These are phyloP conservation scores for Metschnikowia hibisci DNA, from an alignment of 805 yeast genomes.

Conservation along the genomic window DNA sequence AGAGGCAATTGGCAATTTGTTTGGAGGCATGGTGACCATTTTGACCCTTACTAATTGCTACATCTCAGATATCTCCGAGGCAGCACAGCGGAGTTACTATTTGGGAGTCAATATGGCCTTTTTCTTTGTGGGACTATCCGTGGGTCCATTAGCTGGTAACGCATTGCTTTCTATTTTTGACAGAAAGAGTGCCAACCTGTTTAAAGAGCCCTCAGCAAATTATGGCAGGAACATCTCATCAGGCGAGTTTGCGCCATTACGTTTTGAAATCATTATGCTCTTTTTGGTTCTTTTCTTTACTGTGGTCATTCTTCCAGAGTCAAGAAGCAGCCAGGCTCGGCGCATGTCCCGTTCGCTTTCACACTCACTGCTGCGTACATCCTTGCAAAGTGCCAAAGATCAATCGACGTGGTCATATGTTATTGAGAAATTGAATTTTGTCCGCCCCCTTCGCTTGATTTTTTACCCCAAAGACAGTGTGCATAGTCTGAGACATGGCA, in stretches of 20 bases:
- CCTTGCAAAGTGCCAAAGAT: not conserved
- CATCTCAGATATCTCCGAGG: constrained; percentile 67
- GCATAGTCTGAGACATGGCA: constrained; percentile 17
- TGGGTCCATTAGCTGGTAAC: constrained; percentile 59
- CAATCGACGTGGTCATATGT: constrained; percentile 1
- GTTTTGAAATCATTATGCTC: constrained; percentile 30
- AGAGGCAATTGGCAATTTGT: constrained; percentile 43
- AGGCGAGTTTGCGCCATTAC: constrained; percentile 33
- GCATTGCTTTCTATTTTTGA: constrained; percentile 10
- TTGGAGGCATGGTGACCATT: constrained; percentile 62
- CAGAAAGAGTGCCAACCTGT: not conserved
- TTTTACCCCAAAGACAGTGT: constrained; percentile 46
- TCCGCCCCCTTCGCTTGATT: constrained; percentile 50
- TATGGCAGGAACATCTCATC: constrained; percentile 17
- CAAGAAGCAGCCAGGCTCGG: constrained; percentile 55
- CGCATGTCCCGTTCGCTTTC: constrained; percentile 46
- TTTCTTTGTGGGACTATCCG: constrained; percentile 55
- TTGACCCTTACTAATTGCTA: constrained; percentile 64
- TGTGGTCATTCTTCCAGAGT: constrained; percentile 51
- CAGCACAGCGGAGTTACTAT: constrained; percentile 52
- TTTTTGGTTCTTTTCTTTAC: constrained; percentile 27
- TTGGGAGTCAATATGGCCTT: constrained; percentile 60
- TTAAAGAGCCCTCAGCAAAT: not conserved
- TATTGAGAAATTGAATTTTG: constrained; percentile 20
- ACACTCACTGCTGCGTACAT: constrained; percentile 16